phyloP scores from a whole-genome alignment of 2,329 filamentous ascomycete species.

The Akanthomyces dipterigenus region DNA sequence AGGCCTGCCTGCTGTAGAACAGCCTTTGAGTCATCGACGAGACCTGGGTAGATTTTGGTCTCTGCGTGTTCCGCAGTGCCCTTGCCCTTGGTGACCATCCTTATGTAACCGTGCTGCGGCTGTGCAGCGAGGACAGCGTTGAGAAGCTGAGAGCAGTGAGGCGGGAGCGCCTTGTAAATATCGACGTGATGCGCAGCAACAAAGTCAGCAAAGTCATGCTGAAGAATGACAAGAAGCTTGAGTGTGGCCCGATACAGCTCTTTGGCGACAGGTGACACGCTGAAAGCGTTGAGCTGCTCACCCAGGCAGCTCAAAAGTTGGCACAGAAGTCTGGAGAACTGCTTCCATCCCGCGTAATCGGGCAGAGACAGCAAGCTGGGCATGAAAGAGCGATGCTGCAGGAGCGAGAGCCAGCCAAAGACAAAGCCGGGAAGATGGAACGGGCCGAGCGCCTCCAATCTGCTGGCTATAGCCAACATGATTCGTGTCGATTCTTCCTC shows the following conservation, averaged over 20 bases:
- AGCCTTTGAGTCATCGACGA: conserved; percentile 56
- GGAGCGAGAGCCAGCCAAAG: conserved; percentile 75
- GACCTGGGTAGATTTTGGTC: conserved; percentile 58
- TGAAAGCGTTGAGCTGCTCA: conserved; percentile 69
- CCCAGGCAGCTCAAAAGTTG: conserved; percentile 68
- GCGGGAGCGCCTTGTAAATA: conserved; percentile 74
- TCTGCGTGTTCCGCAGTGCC: conserved; percentile 65
- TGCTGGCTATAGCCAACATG: conserved; percentile 63
- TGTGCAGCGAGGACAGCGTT: conserved; percentile 83
- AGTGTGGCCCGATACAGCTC: conserved; percentile 80
- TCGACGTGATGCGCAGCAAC: conserved; percentile 78
- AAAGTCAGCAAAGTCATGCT: conserved; percentile 94
- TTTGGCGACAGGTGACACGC: conserved; percentile 62
- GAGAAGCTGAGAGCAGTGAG: conserved; percentile 78
- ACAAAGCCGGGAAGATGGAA: conserved; percentile 72
- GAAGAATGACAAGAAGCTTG: conserved; percentile 75
- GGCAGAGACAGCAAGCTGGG: conserved; percentile 66
- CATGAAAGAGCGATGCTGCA: conserved; percentile 81
- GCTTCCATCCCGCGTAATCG: conserved; percentile 65
- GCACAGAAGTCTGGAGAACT: conserved; percentile 67
- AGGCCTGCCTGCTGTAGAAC: conserved; percentile 50
- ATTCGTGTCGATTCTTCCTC: conserved; percentile 62
- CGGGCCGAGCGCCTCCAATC: conserved; percentile 69
- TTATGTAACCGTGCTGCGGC: conserved; percentile 60
- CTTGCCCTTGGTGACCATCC: conserved; percentile 56